A percentile compares a stretch with the other conserved stretches of the same genome.
phyloP scores from a whole-genome alignment of 2,329 filamentous ascomycete genomes.

The Xylaria sp. region DNA sequence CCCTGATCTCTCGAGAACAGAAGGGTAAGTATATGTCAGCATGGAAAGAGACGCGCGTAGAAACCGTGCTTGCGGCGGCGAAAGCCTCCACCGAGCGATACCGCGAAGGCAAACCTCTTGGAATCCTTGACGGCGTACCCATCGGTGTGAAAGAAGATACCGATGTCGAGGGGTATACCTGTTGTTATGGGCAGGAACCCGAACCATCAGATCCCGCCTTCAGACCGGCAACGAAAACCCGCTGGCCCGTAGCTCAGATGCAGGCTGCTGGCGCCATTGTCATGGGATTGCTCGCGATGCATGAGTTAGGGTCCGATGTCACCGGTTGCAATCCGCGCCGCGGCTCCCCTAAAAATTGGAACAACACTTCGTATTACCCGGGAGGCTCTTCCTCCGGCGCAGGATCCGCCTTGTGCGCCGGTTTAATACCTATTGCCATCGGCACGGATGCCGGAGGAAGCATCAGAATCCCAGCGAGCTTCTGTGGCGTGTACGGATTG shows the following conservation, averaged over 20 bases:
- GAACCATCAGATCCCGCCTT: constrained; percentile 64
- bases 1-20: constrained; percentile 72
- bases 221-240: constrained; percentile 65
- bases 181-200: constrained; percentile 71
- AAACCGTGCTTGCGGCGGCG: constrained; percentile 74
- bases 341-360: constrained; percentile 81
- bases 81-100: constrained; percentile 79
- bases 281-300: constrained; percentile 82
- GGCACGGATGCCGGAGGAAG: constrained; percentile 83
- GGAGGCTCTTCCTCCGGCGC: constrained; percentile 85
- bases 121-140: constrained; percentile 83
- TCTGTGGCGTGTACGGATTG: constrained; percentile 84
- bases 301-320: constrained; percentile 82
- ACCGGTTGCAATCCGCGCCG: constrained; percentile 83
- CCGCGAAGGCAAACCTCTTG: constrained; percentile 70
- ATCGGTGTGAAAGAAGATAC: constrained; percentile 87
- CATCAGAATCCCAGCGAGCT: constrained; percentile 77
- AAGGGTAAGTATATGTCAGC: constrained; percentile 73
- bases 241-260: constrained; percentile 77
- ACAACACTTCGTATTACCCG: constrained; percentile 80
- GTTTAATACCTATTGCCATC: constrained; percentile 78
- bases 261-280: constrained; percentile 80
- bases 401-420: constrained; percentile 75
- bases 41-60: constrained; percentile 75
- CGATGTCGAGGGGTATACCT: constrained; percentile 75